These are phyloP conservation scores for Cyclocybe aegerita DNA, from an alignment of 768 basidiomycete species.

Conservation along the genomic window DNA sequence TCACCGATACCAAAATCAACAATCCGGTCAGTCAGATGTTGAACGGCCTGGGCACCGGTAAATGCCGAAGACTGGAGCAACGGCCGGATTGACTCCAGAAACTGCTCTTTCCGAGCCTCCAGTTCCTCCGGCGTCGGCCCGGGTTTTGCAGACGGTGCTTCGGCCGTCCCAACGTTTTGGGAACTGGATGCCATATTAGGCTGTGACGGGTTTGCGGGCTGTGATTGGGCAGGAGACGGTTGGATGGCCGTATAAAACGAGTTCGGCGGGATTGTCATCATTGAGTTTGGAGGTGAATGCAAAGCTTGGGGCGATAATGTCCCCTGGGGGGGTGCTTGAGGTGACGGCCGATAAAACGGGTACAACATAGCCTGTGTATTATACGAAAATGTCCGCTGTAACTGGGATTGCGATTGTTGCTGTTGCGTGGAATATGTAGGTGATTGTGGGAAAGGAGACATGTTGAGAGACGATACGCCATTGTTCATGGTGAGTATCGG, in stretches of 20 bases:
- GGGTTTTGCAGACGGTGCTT: slow-evolving; percentile 11
- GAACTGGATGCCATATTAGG: slow-evolving; percentile 17
- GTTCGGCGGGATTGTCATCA: slow-evolving; percentile 37
- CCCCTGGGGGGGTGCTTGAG: slow-evolving; percentile 44
- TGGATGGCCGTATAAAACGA: slow-evolving; percentile 29
- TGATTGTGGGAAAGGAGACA: slow-evolving; percentile 43
- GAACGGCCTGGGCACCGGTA: slow-evolving; percentile 68
- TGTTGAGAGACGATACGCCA: slow-evolving; percentile 39
- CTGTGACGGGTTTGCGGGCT: slow-evolving; percentile 13
- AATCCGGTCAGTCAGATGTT: slow-evolving; percentile 56
- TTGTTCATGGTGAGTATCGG: slow-evolving; percentile 57
- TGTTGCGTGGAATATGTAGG: slow-evolving; percentile 35
- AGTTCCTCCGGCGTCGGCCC: slow-evolving; percentile 35
- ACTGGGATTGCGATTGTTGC: slow-evolving; percentile 30
- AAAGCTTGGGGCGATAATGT: slow-evolving; percentile 73
- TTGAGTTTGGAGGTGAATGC: slow-evolving; percentile 52
- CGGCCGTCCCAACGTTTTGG: slow-evolving; percentile 9
- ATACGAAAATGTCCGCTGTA: slow-evolving; percentile 12
- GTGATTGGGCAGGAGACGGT: slow-evolving; percentile 11
- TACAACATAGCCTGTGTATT: slow-evolving; percentile 15
- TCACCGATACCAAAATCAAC: slow-evolving; percentile 61
- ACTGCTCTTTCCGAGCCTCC: slow-evolving; percentile 55
- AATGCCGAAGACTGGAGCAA: slow-evolving; percentile 59
- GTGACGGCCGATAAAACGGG: slow-evolving; percentile 31
- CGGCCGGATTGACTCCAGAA: slow-evolving; percentile 52